Base-by-base conservation (phyloP, 1,284 basidiomycete species). In the Meira nashicola region DNA sequence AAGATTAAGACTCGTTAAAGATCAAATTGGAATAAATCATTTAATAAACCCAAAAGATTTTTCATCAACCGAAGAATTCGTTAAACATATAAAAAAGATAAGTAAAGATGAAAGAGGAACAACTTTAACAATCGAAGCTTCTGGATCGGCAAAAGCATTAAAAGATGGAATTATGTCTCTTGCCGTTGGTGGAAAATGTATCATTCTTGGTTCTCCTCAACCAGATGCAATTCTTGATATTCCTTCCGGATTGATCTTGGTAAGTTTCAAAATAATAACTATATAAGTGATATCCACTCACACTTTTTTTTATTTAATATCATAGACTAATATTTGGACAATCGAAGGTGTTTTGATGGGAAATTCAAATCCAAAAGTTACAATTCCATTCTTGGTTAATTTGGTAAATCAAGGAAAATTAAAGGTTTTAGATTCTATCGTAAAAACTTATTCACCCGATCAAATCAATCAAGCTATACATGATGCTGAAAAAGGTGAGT, bases 401-500 rank as follows among this genome's bases (percentile, higher is more conserved):
- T 55, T 59, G 46, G 52, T 65, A 28, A 56, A 63, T 15, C 51
- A 57, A 1, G 61, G 63, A 43, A 58, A 61, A 25, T 59, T 65
- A 15, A 17, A 10, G 0, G 58, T 65, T 49, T 21, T 65, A 6
- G 52, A 65, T 9, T 55, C 62, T 46, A 56, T 65, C 56, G 50
- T 65, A 23, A 10, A 56, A 15, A 57, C 60, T 4, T 65, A 63
- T 48, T 57, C 56, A 54, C 63, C 63, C 9, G 57, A 23, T 15
- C 60, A 65, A 14, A 65, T 63, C 46, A 58, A 56, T 56, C 39
- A 39, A 14, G 60, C 60, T 8, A 54, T 65, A 9, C 23, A 54
- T n/a, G 63, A 65, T 39, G 59, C 60, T 28, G 57, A 63, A 40
- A 57, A 51, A 33, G 63, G 63, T 38, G 50, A 57, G 28, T 58